phyloP scores from a whole-genome alignment of 495 filamentous ascomycete genomes.

The Neurospora sp. region DNA sequence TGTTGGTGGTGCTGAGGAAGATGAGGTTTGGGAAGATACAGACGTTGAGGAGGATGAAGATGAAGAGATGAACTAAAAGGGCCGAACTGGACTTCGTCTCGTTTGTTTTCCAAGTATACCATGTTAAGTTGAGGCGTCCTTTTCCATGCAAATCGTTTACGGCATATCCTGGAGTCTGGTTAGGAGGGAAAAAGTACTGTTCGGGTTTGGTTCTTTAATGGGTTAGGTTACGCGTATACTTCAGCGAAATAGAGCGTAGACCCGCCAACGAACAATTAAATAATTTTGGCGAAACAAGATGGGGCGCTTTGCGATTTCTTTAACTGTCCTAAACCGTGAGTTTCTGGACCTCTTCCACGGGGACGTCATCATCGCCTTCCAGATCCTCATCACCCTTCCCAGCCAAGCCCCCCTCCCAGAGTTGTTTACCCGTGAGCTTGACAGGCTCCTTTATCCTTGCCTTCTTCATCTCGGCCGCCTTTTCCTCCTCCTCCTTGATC shows the following conservation, averaged over 20 bases:
- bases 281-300: neutral
- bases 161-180: constrained; percentile 14
- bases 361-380: constrained; percentile 35
- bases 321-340: constrained; percentile 45
- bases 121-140: neutral
- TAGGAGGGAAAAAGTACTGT: constrained; percentile 9
- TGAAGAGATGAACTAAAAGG: constrained; percentile 18
- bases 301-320: neutral
- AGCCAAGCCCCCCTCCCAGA: constrained; percentile 77
- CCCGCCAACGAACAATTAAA: neutral
- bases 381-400: constrained; percentile 69
- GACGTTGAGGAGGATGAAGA: constrained; percentile 40
- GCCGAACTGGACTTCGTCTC: neutral
- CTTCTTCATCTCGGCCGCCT: constrained; percentile 66
- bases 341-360: constrained; percentile 52
- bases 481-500: constrained; percentile 53
- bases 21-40: constrained; percentile 38
- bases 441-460: constrained; percentile 52
- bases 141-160: constrained; percentile 4
- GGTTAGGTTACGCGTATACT: neutral
- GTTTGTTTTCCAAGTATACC: neutral
- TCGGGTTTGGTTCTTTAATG: neutral
- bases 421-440: constrained; percentile 66
- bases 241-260: neutral
- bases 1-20: constrained; percentile 33